Evolutionary conservation across 352 stramenopile species (phyloP).

Genomic region (Phytopythium chamaehyphon): DNA sequence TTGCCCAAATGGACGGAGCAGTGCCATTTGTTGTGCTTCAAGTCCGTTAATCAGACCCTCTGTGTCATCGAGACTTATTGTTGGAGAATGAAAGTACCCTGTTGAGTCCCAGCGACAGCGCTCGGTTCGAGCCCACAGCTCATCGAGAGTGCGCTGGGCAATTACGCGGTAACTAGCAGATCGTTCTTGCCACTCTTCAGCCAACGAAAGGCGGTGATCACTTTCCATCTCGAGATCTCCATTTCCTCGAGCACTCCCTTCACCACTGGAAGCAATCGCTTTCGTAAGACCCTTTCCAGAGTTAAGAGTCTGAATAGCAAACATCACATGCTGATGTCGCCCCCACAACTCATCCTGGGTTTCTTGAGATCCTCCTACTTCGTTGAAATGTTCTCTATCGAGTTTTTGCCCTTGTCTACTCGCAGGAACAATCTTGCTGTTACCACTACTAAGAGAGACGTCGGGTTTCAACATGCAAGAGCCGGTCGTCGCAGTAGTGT

Average conservation of each 20-base stretch:
- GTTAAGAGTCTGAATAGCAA: constrained; percentile 31
- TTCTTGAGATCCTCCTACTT: background rate
- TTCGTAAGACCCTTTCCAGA: constrained; percentile 4
- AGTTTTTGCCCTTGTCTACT: background rate
- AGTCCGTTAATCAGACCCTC: constrained; percentile 19
- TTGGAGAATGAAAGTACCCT: constrained; percentile 16
- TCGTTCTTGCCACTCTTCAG: constrained; percentile 44
- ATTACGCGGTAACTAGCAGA: constrained; percentile 46
- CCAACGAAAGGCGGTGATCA: constrained; percentile 12
- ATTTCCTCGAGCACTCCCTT: constrained; percentile 1
- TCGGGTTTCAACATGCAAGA: no score
- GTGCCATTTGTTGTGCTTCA: constrained; percentile 13
- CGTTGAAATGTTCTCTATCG: background rate
- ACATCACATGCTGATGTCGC: constrained; percentile 41
- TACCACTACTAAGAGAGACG: background rate
- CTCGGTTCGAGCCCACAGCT: constrained; percentile 19
- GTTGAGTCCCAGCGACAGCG: constrained; percentile 50
- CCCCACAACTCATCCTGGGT: constrained; percentile 21
- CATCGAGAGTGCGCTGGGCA: constrained; percentile 18
- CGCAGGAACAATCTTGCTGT: background rate
- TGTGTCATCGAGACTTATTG: constrained; percentile 7
- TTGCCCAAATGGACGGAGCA: background rate
- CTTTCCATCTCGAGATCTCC: constrained; percentile 26
- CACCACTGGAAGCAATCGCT: background rate
- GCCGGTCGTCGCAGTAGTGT: background rate